Evolutionary conservation across 768 basidiomycete genomes (phyloP).

Genomic region (Holtermannia corniformis): DNA sequence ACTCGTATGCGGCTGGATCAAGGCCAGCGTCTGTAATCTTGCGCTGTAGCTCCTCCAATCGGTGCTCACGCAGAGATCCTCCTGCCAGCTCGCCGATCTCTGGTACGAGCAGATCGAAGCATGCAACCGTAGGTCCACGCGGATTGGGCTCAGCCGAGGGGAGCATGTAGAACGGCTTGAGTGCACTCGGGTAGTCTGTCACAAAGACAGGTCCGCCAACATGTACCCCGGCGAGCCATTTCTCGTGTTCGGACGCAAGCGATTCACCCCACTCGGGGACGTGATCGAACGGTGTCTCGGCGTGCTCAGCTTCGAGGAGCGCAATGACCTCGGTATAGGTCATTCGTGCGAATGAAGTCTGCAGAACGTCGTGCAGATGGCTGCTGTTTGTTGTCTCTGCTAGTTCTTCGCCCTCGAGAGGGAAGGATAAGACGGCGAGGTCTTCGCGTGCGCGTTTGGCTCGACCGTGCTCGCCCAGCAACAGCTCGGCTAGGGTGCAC

Average conservation of each 20-base stretch:
- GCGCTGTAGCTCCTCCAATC: slow-evolving; percentile 36
- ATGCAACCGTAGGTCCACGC: slow-evolving; percentile 59
- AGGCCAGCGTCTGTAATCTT: slow-evolving; percentile 49
- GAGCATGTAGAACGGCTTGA: slow-evolving; percentile 96
- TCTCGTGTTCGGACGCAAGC: slow-evolving; percentile 85
- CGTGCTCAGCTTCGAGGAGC: slow-evolving; percentile 45
- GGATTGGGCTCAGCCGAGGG: slow-evolving; percentile 41
- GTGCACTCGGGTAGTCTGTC: slow-evolving; percentile 66
- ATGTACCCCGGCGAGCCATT: slow-evolving; percentile 66
- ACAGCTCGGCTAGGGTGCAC: slow-evolving; percentile 37
- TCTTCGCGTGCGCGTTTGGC: slow-evolving; percentile 8
- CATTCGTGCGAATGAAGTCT: slow-evolving; percentile 58
- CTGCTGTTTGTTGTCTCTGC: slow-evolving; percentile 1
- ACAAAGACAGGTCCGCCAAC: slow-evolving; percentile 76
- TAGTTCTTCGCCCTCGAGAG: not conserved
- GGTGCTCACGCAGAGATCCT: slow-evolving; percentile 63
- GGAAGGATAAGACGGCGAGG: slow-evolving; percentile 1
- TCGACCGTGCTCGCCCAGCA: not conserved
- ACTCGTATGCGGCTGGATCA: slow-evolving; percentile 43
- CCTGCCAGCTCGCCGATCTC: slow-evolving; percentile 80
- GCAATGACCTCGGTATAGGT: slow-evolving; percentile 67
- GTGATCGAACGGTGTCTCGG: slow-evolving; percentile 48
- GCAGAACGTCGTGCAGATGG: slow-evolving; percentile 43
- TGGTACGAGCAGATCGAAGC: slow-evolving; percentile 90
- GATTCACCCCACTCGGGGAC: slow-evolving; percentile 58